Conservation (phyloP, 352 stramenopile species). For the Achlya hypogyna region DNA sequence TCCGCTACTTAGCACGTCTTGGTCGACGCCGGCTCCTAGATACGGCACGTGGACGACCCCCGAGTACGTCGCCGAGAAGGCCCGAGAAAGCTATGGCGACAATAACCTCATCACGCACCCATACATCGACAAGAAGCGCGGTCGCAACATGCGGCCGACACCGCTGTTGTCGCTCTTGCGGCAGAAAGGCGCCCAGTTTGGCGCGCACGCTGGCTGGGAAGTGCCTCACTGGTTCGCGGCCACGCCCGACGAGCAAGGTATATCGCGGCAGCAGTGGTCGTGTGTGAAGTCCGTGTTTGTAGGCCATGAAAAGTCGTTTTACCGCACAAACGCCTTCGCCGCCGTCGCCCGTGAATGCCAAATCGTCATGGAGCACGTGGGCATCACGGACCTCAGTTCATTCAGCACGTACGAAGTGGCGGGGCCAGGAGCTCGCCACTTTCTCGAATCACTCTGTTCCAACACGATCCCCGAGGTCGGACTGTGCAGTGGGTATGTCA, state of each 20-base stretch:
- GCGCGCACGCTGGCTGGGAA: slow-evolving; percentile 12
- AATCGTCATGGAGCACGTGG: slow-evolving; percentile 13
- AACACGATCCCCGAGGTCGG: slow-evolving; percentile 14
- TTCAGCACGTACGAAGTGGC: slow-evolving; percentile 14
- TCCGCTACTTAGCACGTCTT: not conserved
- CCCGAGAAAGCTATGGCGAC: slow-evolving; percentile 19
- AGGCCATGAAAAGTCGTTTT: slow-evolving; percentile 17
- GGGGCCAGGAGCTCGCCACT: not conserved
- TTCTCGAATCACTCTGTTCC: slow-evolving; percentile 6
- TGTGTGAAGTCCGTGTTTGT: not conserved
- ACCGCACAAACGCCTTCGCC: slow-evolving; percentile 10
- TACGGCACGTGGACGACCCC: slow-evolving; percentile 16
- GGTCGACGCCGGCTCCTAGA: not conserved
- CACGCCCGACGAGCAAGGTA: not conserved
- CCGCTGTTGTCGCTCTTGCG: not conserved
- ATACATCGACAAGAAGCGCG: slow-evolving; percentile 11
- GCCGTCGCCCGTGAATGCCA: slow-evolving; percentile 5
- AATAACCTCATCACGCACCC: slow-evolving; percentile 20
- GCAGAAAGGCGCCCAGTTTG: slow-evolving; percentile 15
- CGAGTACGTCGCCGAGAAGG: slow-evolving; percentile 8
- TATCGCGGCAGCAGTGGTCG: not conserved
- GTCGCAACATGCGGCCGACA: not conserved
- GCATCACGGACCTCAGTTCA: slow-evolving; percentile 15
- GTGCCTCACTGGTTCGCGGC: slow-evolving; percentile 17
- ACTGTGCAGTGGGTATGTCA: not conserved